Evolutionary conservation across 257 asterid species (phyloP), one percentile per base, ranked within the genome.

Genomic region (Knoxia roxburghii): DNA sequence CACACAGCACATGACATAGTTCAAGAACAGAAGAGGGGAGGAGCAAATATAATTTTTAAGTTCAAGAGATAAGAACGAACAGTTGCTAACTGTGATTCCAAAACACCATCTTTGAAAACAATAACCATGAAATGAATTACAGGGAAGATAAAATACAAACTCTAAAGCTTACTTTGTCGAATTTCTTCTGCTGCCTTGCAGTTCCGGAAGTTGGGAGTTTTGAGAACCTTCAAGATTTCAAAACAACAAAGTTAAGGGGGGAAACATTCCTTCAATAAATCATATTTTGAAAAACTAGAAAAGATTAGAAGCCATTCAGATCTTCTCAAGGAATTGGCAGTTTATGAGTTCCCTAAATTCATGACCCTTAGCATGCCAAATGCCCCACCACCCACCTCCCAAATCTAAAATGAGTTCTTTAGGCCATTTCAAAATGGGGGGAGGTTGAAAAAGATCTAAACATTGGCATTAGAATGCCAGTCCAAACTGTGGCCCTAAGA

Each of bases 101-200:
- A 45, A 21, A 14, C 64, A 46, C 24, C 17, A 46, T 24, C 52
- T 41, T 21, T 12, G 27, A 14, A 35, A 37, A 57, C n/a, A 66
- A 39, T 46, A 39, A 6, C 7, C 7, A 21, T 40, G 50, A 40
- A 61, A 21, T 37, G 37, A 45, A 65, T 18, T 7, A 17, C 51
- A 40, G 4, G 53, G 27, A 39, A 17, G 46, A 60, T 40, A 15
- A 39, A 63, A 69, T 39, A 65, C 39, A 43, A 48, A 50, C 27
- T 26, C 40, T 6, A 55, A 76, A 67, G 43, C 80, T 69, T 73
- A 87, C 98, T 87, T 75, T 77, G 76, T 53, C 85, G 88, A 29
- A 92, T 92, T 65, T 86, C 89, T 49, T 75, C 81, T 67, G 98
- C 97, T 43, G 95, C 96, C 70, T 89, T 83, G 82, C 95, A 83